Base-by-base conservation (phyloP, 177 flowering plant species). In the Vitis hybrid region DNA sequence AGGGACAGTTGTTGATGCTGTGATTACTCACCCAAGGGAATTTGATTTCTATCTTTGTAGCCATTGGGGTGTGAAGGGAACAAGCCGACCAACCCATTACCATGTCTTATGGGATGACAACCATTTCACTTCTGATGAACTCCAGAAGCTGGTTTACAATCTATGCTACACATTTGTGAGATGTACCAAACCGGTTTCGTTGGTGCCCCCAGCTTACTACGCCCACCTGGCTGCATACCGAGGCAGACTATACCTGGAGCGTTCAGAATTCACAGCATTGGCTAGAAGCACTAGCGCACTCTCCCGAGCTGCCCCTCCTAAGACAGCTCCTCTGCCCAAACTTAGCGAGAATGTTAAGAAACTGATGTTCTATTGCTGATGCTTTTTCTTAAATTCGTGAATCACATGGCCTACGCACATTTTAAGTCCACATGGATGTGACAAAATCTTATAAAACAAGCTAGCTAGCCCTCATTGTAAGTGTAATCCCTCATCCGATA, bases 161-260 rank as follows among this genome's bases (percentile, higher is more conserved):
- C 87, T 93, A 1, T 95, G 98, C 79, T 95, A 81, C 86, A 95
- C 98, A 8, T 95, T 87, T 68, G 90, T 80, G 10, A 86, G 96
- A 82, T 95, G 99, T 71, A 95, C 99, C 1, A 91, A 91, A 77
- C 98, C 99, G 1, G 85, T 95, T 60, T 95, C 99, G 13, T 68
- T 95, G 79, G 98, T 95, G 5, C 99, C 99, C 0, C 97, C 99
- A 0, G 98, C 90, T 52, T 95, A 93, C 66, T 95, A 95, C 69
- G 99, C 98, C 3, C 99, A 95, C 72, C 85, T 95, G 33, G 99
- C 99, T 49, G 99, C 98, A 13, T 93, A 90, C 65, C 84, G 99
- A 75, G 98, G 97, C 39, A 79, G 98, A 52, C 83, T 95, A n/a
- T 95, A 95, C 80, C 84, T 94, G 18, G 94, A 90, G 51, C 81